Evolutionary conservation across 2,329 filamentous ascomycete species (phyloP).

Genomic region (Penicillium corylophilum): DNA sequence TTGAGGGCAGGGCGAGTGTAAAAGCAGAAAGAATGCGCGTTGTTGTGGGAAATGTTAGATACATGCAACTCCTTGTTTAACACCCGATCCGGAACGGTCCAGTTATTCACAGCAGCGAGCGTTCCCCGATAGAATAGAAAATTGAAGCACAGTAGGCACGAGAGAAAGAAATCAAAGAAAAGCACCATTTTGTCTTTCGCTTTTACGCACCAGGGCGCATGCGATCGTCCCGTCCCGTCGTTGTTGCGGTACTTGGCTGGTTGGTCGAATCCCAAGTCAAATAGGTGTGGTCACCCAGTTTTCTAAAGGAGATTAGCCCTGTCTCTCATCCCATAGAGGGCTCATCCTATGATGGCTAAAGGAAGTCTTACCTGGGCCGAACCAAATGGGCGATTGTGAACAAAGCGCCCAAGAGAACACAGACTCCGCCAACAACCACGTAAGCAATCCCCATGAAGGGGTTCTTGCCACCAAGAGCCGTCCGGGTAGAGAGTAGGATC

Average conservation of each 20-base stretch:
- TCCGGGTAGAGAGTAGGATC: conserved; percentile 83
- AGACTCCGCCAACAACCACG: conserved; percentile 88
- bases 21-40: conserved; percentile 17
- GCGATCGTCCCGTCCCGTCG: conserved; percentile 57
- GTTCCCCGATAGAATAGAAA: conserved; percentile 1
- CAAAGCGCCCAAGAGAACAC: conserved; percentile 79
- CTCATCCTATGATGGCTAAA: background rate
- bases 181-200: background rate
- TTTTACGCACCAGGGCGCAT: conserved; percentile 26
- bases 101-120: conserved; percentile 19
- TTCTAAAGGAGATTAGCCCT: conserved; percentile 55
- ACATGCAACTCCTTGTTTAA: conserved; percentile 23
- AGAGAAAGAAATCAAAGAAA: background rate
- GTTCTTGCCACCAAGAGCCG: conserved; percentile 92
- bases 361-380: conserved; percentile 69
- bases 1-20: background rate
- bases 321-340: no score
- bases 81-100: conserved; percentile 14
- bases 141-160: conserved; percentile 2
- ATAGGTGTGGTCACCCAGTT: conserved; percentile 97
- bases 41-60: conserved; percentile 21
- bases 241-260: conserved; percentile 56
- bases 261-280: conserved; percentile 85
- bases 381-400: conserved; percentile 91
- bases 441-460: conserved; percentile 96